Evolutionary conservation across 345 rosid species (phyloP), one percentile per base, ranked within the genome.

Genomic region (Salix arbutifolia): DNA sequence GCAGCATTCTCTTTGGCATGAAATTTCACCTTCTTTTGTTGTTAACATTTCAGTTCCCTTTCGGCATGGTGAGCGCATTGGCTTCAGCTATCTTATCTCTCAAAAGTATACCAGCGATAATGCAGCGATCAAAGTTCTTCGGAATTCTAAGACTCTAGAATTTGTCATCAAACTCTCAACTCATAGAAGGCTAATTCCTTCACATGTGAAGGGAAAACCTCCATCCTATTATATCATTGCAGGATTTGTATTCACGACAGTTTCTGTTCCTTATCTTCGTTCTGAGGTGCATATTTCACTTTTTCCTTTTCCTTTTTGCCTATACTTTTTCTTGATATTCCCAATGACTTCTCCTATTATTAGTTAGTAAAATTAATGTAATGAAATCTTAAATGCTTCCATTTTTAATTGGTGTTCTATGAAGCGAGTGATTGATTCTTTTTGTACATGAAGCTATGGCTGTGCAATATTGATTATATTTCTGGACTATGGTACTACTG

Each of bases 11-110:
- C 61, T 46, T n/a, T 56, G 33, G 21, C 21, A 18, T 40, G 26
- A 18, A 37, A 60, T 65, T 70, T 61, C 13, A 25, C 48, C 12
- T 73, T 38, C 17, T 65, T 78, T 70, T 69, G 26, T 75, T 56
- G 52, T 56, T 56, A 25, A 52, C 74, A 78, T 64, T 86, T 44
- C 88, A 96, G 99, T 96, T 82, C 95, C 98, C 74, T 96, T 93
- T 87, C 88, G 97, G 83, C 95, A 90, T 69, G 98, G 98, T 16
- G 99, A 96, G 84, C 91, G 97, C 73, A 93, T 96, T 82, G 94
- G 97, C 3, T 96, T 96, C 88, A 90, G 97, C 78, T 93, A 93
- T 82, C 97, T 96, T 65, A 87, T 92, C 71, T 91, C 99, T 72
- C 99, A 92, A 69, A 93, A 96, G 76, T 96, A 92, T 79, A 88